A percentile compares a stretch with the other conserved stretches of the same genome.
phyloP scores from a whole-genome alignment of 1,139 yeast genomes.

The Geotrichum phurueaensis region DNA sequence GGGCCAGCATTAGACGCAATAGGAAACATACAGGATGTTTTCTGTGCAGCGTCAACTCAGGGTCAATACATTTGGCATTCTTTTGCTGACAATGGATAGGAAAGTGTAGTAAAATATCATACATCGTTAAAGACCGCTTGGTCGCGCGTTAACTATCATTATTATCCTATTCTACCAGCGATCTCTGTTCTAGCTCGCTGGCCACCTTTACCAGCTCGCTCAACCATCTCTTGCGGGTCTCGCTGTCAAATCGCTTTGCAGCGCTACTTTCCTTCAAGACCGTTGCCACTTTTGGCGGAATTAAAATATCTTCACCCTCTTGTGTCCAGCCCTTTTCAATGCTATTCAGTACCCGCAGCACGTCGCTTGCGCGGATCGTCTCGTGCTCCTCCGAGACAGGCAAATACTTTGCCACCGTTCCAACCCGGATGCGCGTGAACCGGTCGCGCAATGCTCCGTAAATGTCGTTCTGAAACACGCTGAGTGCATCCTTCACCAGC shows the following conservation, averaged over 20 bases:
- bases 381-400: slow-evolving; percentile 5
- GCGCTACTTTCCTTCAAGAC: not conserved
- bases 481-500: slow-evolving; percentile 8
- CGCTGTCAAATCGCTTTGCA: not conserved
- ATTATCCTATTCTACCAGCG: not conserved
- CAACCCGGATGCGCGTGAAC: slow-evolving; percentile 2
- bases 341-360: slow-evolving; percentile 8
- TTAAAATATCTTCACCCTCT: not conserved
- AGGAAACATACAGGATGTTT: not conserved
- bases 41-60: too few species aligned
- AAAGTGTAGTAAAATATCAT: not conserved
- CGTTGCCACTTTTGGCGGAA: slow-evolving; percentile 4
- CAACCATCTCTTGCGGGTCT: slow-evolving; percentile 2
- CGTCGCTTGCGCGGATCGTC: not conserved
- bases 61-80: not conserved
- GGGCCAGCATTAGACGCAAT: not conserved
- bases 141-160: not conserved
- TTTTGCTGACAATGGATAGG: not conserved
- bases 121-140: not conserved
- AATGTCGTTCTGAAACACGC: slow-evolving; percentile 6
- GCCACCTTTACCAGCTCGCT: slow-evolving; percentile 8
- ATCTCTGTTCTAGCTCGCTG: slow-evolving; percentile 6
- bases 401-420: slow-evolving; percentile 9
- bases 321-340: slow-evolving; percentile 9
- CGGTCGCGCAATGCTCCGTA: slow-evolving; percentile 9